These are phyloP conservation scores for Dinochytrium kinnereticum DNA, from an alignment of 371 early-diverging fungal genomes.

Conservation along the genomic window DNA sequence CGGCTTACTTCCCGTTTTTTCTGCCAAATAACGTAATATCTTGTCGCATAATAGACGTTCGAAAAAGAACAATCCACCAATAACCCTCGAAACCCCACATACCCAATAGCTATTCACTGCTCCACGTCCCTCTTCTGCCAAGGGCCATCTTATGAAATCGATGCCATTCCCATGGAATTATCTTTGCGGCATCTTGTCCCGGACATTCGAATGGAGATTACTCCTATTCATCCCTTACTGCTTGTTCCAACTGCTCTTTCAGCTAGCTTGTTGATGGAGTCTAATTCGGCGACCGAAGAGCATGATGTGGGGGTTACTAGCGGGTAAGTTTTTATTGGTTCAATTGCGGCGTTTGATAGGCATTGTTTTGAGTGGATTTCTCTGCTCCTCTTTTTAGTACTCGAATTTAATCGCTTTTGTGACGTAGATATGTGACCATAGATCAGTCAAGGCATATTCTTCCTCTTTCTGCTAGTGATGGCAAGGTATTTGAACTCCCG, in stretches of 20 bases:
- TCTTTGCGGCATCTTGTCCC: conserved; percentile 16
- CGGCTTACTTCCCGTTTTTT: neutral
- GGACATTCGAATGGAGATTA: neutral
- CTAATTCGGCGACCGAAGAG: neutral
- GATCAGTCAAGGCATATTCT: conserved; percentile 30
- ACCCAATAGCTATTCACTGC: neutral
- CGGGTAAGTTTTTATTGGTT: too few relatives aligned
- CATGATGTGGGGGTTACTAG: too few relatives aligned
- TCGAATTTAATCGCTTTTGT: neutral
- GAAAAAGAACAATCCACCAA: neutral
- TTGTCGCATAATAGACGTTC: too few relatives aligned
- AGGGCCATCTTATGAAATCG: neutral
- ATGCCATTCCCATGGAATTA: neutral
- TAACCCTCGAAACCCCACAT: neutral
- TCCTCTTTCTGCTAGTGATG: conserved; percentile 9
- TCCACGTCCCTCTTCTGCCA: neutral
- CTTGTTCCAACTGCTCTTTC: conserved; percentile 23
- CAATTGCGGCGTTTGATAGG: too few relatives aligned
- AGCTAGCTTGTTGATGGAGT: neutral
- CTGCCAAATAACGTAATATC: neutral
- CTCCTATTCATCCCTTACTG: conserved; percentile 21
- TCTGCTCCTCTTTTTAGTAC: too few relatives aligned
- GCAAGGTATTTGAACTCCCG: conserved; percentile 11
- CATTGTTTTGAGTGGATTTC: too few relatives aligned
- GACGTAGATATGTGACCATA: conserved; percentile 22